Conservation (phyloP, 2,329 filamentous ascomycete genomes). For the Fusarium setosum region DNA sequence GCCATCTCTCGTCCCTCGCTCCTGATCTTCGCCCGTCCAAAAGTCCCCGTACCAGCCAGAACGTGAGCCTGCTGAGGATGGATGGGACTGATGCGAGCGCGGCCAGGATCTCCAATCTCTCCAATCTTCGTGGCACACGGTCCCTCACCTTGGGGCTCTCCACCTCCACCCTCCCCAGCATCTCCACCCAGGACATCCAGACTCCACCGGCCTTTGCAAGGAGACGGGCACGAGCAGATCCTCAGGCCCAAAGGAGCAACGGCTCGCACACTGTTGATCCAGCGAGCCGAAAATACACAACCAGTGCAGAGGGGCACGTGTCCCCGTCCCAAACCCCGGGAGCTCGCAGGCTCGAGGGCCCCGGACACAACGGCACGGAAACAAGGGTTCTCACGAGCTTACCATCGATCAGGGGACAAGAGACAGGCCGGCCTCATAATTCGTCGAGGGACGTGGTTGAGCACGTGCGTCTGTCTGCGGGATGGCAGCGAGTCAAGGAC, state of each 20-base stretch:
- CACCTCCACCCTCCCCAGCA: constrained; percentile 25
- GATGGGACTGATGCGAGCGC: too few species aligned
- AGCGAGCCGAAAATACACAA: constrained; percentile 22
- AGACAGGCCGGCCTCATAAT: constrained; percentile 24
- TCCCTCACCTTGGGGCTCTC: constrained; percentile 18
- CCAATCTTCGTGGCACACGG: constrained; percentile 25
- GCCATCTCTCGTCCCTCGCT: neutral
- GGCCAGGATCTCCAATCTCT: constrained; percentile 28
- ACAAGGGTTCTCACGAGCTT: constrained; percentile 16
- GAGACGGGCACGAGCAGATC: constrained; percentile 2
- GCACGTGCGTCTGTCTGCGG: constrained; percentile 38
- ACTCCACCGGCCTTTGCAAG: constrained; percentile 8
- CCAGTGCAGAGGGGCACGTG: constrained; percentile 43
- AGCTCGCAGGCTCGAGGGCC: constrained; percentile 15
- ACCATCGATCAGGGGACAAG: constrained; percentile 6
- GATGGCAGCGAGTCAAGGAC: constrained; percentile 20
- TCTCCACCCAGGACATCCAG: constrained; percentile 2
- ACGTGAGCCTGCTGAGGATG: constrained; percentile 15
- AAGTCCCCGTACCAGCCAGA: constrained; percentile 9
- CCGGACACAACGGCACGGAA: constrained; percentile 4
- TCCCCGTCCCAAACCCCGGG: constrained; percentile 24
- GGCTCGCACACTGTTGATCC: constrained; percentile 3
- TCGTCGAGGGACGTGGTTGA: constrained; percentile 32
- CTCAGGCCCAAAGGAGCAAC: constrained; percentile 12
- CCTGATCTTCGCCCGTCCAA: too few species aligned